phyloP scores from a whole-genome alignment of 257 asterid species.

The Solanum paucissectum region DNA sequence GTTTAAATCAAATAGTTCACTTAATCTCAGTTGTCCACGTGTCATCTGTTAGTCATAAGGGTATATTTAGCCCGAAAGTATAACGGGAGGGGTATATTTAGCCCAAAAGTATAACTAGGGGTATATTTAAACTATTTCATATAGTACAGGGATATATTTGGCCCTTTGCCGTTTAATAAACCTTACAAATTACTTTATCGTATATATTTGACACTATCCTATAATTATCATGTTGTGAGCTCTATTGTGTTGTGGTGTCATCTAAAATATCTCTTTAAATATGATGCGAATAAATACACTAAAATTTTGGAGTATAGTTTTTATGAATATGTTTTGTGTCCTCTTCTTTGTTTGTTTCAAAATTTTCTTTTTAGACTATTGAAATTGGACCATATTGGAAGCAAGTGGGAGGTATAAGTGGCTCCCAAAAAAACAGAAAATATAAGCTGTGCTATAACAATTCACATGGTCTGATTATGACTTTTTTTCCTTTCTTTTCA shows the following conservation, averaged over 20 bases:
- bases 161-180: too few relatives aligned
- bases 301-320: not conserved
- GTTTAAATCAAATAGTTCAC: too few relatives aligned
- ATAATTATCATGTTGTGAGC: not conserved
- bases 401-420: not conserved
- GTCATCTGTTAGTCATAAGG: too few relatives aligned
- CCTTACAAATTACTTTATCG: too few relatives aligned
- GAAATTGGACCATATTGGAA: not conserved
- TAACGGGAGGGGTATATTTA: too few relatives aligned
- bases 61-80: too few relatives aligned
- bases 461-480: not conserved
- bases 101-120: too few relatives aligned
- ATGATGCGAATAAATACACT: not conserved
- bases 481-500: not conserved
- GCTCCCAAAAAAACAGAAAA: not conserved
- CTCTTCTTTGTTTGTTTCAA: not conserved
- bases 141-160: too few relatives aligned
- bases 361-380: not conserved
- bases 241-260: not conserved
- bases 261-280: not conserved
- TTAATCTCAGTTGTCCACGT: too few relatives aligned
- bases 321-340: not conserved
- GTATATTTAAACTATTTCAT: too few relatives aligned
- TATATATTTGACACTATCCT: too few relatives aligned
- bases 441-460: not conserved